Evolutionary conservation across 331 rosid species (phyloP).

Genomic region (Malus hybrid): DNA sequence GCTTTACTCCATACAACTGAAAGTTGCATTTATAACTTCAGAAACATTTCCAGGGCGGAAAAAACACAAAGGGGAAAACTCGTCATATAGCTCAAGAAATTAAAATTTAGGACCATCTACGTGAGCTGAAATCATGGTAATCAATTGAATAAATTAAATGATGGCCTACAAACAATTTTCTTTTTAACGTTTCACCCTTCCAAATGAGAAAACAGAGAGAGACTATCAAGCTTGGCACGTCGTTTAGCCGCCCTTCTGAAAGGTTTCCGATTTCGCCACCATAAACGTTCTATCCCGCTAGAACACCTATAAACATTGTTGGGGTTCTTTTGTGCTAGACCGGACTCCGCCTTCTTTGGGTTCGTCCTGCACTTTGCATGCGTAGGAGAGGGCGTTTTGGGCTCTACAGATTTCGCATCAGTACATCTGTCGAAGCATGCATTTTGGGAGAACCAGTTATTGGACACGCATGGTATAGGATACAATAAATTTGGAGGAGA

Average conservation of each 20-base stretch:
- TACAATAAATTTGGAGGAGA: not conserved
- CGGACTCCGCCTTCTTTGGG: slow-evolving; percentile 27
- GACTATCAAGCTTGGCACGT: slow-evolving; percentile 59
- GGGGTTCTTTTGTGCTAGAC: slow-evolving; percentile 23
- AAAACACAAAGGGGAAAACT: not conserved
- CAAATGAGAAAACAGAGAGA: slow-evolving; percentile 43
- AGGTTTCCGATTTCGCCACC: slow-evolving; percentile 88
- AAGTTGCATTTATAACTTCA: not conserved
- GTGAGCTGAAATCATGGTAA: slow-evolving; percentile 23
- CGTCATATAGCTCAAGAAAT: not conserved
- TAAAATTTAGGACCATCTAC: slow-evolving; percentile 14
- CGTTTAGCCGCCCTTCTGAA: slow-evolving; percentile 68
- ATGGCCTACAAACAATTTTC: slow-evolving; percentile 25
- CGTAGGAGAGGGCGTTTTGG: slow-evolving; percentile 77
- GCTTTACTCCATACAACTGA: not conserved
- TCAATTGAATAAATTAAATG: slow-evolving; percentile 72
- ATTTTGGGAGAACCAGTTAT: not conserved
- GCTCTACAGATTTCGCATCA: slow-evolving; percentile 54
- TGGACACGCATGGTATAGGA: not conserved
- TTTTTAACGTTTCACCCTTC: slow-evolving; percentile 15
- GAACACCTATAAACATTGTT: slow-evolving; percentile 22
- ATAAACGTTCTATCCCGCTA: slow-evolving; percentile 47
- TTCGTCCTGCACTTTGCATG: slow-evolving; percentile 54
- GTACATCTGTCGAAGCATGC: slow-evolving; percentile 38
- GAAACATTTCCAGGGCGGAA: not conserved